phyloP scores from a whole-genome alignment of 257 asterid species.

The Solanum chiquidenum region DNA sequence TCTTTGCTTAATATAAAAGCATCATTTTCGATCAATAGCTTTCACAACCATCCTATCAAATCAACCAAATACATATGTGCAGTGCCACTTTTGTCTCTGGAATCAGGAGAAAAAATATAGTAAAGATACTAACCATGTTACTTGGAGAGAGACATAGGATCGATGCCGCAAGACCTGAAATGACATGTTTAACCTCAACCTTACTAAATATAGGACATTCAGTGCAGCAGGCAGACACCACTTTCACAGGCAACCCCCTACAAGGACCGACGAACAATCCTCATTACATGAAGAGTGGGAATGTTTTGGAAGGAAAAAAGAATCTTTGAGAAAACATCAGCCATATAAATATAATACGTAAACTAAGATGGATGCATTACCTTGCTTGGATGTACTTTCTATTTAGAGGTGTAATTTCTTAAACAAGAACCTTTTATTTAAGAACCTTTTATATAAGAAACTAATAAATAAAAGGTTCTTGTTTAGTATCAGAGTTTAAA shows the following conservation, averaged over 20 bases:
- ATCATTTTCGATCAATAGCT: background rate
- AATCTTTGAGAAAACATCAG: background rate
- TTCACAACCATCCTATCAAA: background rate
- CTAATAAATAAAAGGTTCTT: background rate
- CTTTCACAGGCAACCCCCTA: constrained; percentile 37
- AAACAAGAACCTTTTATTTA: no score
- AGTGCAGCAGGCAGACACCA: constrained; percentile 18
- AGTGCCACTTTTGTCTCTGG: background rate
- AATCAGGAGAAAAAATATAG: background rate
- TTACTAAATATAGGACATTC: constrained; percentile 22
- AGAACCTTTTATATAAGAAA: no score
- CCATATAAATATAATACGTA: background rate
- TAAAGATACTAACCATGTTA: constrained; percentile 46
- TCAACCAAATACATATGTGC: background rate
- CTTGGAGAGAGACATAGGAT: constrained; percentile 52
- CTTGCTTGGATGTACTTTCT: background rate
- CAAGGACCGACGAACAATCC: background rate
- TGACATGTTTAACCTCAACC: constrained; percentile 41
- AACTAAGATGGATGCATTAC: background rate
- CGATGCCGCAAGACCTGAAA: constrained; percentile 79
- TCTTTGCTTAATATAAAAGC: background rate
- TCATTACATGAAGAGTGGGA: background rate
- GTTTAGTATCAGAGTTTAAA: background rate
- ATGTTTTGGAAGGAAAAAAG: background rate
- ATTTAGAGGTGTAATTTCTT: background rate